Percentiles rank a stretch among this genome's conserved stretches.
Conservation (phyloP, 208 protist genomes). For the Plasmodiophora brassicae region DNA sequence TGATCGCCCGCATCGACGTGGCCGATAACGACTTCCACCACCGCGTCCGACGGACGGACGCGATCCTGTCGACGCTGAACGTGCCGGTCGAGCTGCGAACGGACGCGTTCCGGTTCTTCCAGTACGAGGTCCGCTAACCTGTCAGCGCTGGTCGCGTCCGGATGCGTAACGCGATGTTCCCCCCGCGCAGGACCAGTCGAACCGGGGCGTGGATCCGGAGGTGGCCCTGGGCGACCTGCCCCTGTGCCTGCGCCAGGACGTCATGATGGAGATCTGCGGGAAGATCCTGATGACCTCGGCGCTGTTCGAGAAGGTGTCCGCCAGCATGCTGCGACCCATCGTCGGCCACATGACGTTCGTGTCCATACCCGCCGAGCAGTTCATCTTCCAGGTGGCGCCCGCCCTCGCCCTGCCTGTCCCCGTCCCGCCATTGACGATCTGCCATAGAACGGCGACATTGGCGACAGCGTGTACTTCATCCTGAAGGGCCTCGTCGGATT, state of each 20-base stretch:
- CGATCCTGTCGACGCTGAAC: background rate
- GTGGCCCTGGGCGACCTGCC: background rate
- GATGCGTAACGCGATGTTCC: too few species aligned
- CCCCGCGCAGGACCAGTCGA: background rate
- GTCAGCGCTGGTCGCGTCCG: background rate
- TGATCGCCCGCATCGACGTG: background rate
- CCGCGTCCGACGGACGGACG: background rate
- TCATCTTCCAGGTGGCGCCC: background rate
- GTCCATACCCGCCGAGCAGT: background rate
- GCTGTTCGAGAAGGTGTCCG: background rate
- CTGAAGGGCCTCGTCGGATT: background rate
- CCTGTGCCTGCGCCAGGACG: background rate
- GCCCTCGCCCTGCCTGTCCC: background rate
- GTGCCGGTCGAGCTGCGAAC: background rate
- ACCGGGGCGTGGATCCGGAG: background rate
- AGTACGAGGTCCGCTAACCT: background rate
- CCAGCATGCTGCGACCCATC: background rate
- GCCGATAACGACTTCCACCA: background rate
- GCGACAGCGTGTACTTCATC: background rate
- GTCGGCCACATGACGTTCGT: background rate
- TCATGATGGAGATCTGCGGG: conserved; percentile 22
- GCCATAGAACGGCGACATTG: background rate
- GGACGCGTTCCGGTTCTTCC: background rate
- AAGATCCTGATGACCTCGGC: background rate
- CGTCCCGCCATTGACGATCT: background rate